These are phyloP conservation scores for Pichia sp. DNA, from an alignment of 1,139 yeast species.

Conservation along the genomic window DNA sequence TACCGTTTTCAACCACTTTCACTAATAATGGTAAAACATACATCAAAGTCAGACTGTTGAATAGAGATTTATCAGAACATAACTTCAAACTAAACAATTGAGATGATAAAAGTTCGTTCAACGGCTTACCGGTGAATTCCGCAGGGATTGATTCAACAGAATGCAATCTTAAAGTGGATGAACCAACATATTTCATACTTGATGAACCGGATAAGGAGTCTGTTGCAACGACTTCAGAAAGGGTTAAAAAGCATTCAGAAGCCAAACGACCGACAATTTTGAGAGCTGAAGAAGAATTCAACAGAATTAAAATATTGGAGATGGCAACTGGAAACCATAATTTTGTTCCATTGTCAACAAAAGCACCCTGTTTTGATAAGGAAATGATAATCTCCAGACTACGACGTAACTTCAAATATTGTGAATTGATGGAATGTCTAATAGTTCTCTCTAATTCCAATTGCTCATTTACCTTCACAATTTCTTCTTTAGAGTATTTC, in stretches of 20 bases:
- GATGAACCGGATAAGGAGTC: slow-evolving; percentile 19
- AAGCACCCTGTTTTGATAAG: slow-evolving; percentile 40
- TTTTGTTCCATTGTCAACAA: slow-evolving; percentile 60
- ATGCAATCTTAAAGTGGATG: slow-evolving; percentile 54
- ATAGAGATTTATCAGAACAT: slow-evolving; percentile 61
- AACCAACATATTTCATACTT: slow-evolving; percentile 34
- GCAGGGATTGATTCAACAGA: slow-evolving; percentile 34
- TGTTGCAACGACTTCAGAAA: slow-evolving; percentile 23
- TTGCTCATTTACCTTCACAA: slow-evolving; percentile 49
- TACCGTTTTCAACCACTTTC: slow-evolving; percentile 55
- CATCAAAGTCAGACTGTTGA: slow-evolving; percentile 60
- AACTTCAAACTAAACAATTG: slow-evolving; percentile 65
- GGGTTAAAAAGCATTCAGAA: slow-evolving; percentile 21
- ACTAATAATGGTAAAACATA: slow-evolving; percentile 70
- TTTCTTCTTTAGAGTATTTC: slow-evolving; percentile 74
- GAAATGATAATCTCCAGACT: slow-evolving; percentile 47
- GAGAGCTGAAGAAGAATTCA: slow-evolving; percentile 29
- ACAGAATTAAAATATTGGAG: slow-evolving; percentile 34
- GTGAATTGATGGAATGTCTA: slow-evolving; percentile 36
- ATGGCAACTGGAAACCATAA: slow-evolving; percentile 69
- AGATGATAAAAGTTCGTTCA: slow-evolving; percentile 43
- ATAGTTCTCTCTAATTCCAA: slow-evolving; percentile 49
- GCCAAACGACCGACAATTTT: slow-evolving; percentile 34
- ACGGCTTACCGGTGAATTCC: slow-evolving; percentile 40
- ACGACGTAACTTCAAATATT: slow-evolving; percentile 35